Percentiles rank a stretch among this genome's conserved stretches.
Evolutionary conservation across 2,329 filamentous ascomycete genomes (phyloP).

Genomic region (Colletotrichum sp.): DNA sequence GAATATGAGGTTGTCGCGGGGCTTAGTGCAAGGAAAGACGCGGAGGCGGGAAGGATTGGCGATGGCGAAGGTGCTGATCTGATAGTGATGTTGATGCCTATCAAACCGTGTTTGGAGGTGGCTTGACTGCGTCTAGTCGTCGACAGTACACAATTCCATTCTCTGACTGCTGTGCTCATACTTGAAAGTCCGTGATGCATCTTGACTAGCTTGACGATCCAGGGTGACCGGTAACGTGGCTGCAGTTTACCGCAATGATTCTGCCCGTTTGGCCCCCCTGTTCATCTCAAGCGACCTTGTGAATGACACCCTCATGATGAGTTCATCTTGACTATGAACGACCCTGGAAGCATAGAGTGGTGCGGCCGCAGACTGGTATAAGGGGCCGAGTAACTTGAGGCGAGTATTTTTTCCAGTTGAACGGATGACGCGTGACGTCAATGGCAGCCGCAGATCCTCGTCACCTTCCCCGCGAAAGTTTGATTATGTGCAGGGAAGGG

Average conservation of each 20-base stretch:
- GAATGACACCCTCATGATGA: background rate
- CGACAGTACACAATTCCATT: slow-evolving; percentile 13
- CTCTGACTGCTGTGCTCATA: background rate
- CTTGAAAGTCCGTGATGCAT: background rate
- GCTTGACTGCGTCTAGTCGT: slow-evolving; percentile 5
- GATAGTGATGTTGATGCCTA: slow-evolving; percentile 6
- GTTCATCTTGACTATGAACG: background rate
- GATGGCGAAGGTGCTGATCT: background rate
- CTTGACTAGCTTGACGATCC: background rate
- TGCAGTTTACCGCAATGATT: background rate
- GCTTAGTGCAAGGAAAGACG: background rate
- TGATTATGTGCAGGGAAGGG: background rate
- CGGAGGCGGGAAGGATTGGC: background rate
- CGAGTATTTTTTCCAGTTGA: background rate
- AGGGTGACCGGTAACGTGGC: background rate
- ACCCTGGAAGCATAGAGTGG: background rate
- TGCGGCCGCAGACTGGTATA: background rate
- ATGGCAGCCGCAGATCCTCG: slow-evolving; percentile 1
- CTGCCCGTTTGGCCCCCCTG: background rate
- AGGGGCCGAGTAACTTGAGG: background rate
- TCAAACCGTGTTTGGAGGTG: background rate
- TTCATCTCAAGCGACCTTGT: background rate
- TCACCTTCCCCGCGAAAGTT: background rate
- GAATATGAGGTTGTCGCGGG: background rate
- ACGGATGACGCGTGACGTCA: slow-evolving; percentile 11